phyloP scores from a whole-genome alignment of 208 protist species.

The Acanthamoeba polyphaga region DNA sequence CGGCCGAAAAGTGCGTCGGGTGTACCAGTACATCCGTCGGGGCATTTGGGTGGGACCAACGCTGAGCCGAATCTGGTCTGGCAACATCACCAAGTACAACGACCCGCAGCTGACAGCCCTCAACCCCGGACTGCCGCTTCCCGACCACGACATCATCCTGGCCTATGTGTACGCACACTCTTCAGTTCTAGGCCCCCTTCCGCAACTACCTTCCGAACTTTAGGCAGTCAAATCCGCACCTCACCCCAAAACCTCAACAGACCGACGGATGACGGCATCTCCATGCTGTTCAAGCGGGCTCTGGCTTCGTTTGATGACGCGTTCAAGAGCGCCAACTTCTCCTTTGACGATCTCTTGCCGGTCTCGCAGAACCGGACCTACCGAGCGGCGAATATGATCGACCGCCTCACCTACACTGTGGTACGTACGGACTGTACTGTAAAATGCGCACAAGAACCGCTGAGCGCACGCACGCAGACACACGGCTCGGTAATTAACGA shows the following conservation, averaged over 20 bases:
- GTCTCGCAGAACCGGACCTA: conserved; percentile 40
- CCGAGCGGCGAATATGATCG: not conserved
- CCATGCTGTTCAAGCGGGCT: conserved; percentile 16
- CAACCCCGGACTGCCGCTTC: not conserved
- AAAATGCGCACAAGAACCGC: not conserved
- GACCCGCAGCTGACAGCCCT: not conserved
- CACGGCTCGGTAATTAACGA: not conserved
- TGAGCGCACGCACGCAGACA: too few relatives aligned
- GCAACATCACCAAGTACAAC: conserved; percentile 65
- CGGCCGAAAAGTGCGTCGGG: too few relatives aligned
- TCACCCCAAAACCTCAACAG: not conserved
- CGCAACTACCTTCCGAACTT: not conserved
- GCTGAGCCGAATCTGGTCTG: conserved; percentile 39
- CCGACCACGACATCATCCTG: conserved; percentile 24
- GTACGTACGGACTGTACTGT: not conserved
- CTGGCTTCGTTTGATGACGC: conserved; percentile 36
- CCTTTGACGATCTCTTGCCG: not conserved
- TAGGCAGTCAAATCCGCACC: too few relatives aligned
- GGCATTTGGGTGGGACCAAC: too few relatives aligned
- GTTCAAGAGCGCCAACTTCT: conserved; percentile 51
- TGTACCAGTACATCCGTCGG: too few relatives aligned
- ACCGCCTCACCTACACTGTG: conserved; percentile 7
- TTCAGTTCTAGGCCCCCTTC: not conserved
- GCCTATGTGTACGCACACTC: not conserved
- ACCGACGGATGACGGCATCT: not conserved